A percentile compares a stretch with the other conserved stretches of the same genome.
Evolutionary conservation across 306 rosid species (phyloP).

Genomic region (Quillaja saponaria): DNA sequence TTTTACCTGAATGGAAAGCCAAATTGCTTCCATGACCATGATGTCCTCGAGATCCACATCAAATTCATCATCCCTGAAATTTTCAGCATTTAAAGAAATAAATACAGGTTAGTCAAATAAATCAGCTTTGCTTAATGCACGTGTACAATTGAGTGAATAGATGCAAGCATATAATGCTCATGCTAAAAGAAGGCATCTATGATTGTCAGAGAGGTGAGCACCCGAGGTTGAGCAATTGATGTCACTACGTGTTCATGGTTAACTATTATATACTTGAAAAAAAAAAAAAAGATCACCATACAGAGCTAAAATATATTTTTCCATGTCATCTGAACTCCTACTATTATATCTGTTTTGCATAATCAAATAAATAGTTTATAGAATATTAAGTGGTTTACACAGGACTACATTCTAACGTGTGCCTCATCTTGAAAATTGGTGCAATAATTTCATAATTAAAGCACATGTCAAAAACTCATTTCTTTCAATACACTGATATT

Average conservation of each 20-base stretch:
- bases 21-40: conserved; percentile 99
- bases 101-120: background rate
- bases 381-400: too few species aligned
- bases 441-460: background rate
- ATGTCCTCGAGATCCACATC: conserved; percentile 95
- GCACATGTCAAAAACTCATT: background rate
- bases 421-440: background rate
- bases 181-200: background rate
- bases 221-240: background rate
- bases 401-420: too few species aligned
- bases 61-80: conserved; percentile 83
- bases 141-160: background rate
- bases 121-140: background rate
- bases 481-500: background rate
- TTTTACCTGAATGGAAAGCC: conserved; percentile 94
- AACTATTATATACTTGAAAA: background rate
- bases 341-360: background rate
- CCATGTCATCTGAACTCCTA: background rate
- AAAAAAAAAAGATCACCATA: background rate
- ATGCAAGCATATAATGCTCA: background rate
- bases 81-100: conserved; percentile 17
- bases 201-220: background rate
- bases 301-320: background rate
- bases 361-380: background rate
- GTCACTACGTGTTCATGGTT: background rate